Evolutionary conservation across 495 filamentous ascomycete species (phyloP), one percentile per base, ranked within the genome.

Genomic region (Xylaria castorea): DNA sequence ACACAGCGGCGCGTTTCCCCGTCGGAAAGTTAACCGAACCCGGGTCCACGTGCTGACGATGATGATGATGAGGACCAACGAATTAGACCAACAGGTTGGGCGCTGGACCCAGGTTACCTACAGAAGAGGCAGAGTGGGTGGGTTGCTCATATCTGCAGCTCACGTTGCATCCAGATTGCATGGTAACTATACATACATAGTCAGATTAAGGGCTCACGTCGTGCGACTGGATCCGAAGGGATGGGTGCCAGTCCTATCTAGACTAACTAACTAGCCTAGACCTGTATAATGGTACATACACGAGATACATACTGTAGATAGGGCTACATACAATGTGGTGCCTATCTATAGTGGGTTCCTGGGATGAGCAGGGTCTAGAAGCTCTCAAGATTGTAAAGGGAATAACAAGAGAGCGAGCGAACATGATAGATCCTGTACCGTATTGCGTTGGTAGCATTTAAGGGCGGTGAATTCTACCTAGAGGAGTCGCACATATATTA

Each of bases 101-200:
- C 38, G 46, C 44, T 51, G 30, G 30, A 27, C 2, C 4, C 55
- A 14, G 14, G 46, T 22, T n/a, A 34, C 34, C 34, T 66, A 27
- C 42, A 32, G 64, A 68, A 12, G 36, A 50, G 50, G 50, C 66
- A 30, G 36, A 22, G 30, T 32, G 66, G 16, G 44, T 48, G 66
- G 11, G 34, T 68, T 44, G 61, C 58, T 40, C 32, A 61, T 38
- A 55, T 57, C 66, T 36, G 36, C 50, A 68, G 66, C 50, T 20
- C 50, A 68, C 66, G 66, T 68, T 68, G 66, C 66, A 68, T 68
- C 36, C 16, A 67, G 64, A 53, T 67, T 36, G 44, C 42, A 50
- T 64, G 61, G 22, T 25, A n/a, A n/a, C n/a, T n/a, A n/a, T n/a
- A n/a, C n/a, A n/a, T n/a, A n/a, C n/a, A n/a, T n/a, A 64, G 53